Percentiles rank a stretch among this genome's conserved stretches.
Conservation (phyloP, 1,284 basidiomycete species). For the Porogramme epimiltina region DNA sequence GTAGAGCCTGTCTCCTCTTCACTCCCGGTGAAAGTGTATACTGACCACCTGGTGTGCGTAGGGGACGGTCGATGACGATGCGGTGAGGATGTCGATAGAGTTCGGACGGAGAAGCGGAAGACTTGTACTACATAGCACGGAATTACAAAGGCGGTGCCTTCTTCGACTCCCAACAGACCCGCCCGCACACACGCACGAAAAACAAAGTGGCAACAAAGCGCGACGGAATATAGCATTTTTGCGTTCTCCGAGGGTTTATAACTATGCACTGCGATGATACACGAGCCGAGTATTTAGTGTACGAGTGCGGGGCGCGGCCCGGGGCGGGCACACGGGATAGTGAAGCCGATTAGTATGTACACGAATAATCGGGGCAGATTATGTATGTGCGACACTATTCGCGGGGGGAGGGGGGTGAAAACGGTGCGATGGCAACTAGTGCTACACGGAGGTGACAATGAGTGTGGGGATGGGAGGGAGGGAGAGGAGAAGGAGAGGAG, state of each 20-base stretch:
- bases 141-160: background rate
- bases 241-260: background rate
- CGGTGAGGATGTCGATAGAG: conserved; percentile 3
- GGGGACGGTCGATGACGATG: conserved; percentile 22
- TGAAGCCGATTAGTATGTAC: conserved; percentile 1
- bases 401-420: background rate
- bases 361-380: too few relatives aligned
- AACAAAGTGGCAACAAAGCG: too few relatives aligned
- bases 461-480: background rate
- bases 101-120: background rate
- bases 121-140: conserved; percentile 8
- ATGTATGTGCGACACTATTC: conserved; percentile 3
- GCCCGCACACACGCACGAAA: too few relatives aligned
- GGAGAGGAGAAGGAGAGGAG: background rate
- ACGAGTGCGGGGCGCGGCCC: too few relatives aligned
- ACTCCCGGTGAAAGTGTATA: background rate
- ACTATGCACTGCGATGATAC: conserved; percentile 7
- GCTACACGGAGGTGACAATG: conserved; percentile 13
- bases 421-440: conserved; percentile 1
- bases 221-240: too few relatives aligned
- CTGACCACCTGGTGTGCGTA: conserved; percentile 1
- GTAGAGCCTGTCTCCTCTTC: conserved; percentile 29
- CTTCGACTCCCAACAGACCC: too few relatives aligned
- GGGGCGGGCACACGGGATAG: conserved; percentile 2
- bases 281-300: conserved; percentile 1